Evolutionary conservation across 140 eudicot species (phyloP), one percentile per base, ranked within the genome.

Genomic region (Stevia rebaudiana): DNA sequence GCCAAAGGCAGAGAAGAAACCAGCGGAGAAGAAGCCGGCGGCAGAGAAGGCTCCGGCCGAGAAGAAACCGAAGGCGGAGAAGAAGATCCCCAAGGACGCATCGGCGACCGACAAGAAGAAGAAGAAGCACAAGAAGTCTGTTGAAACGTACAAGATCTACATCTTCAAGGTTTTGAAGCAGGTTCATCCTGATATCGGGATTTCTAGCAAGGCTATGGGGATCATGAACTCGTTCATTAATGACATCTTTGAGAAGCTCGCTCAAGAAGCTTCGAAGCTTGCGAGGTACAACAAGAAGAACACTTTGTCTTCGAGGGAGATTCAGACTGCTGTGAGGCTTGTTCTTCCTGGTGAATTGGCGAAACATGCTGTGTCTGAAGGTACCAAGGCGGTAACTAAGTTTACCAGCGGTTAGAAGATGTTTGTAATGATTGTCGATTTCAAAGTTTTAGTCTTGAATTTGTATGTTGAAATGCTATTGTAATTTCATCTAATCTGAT

Each of bases 311-410:
- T 80, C 86, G 0, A 36, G 91, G 63, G 91, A 84, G 67, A 84
- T 84, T 42, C 91, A 84, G 77, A 84, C 91, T 6, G 91, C 91
- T 0, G 91, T 84, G 16, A 72, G 91, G 13, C 73, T 84, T 0
- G 91, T 84, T 1, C 75, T 84, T 4, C 91, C 87, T 6, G 91
- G 90, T 15, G 90, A 84, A 37, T 61, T 84, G 75, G 90, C 90
- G 2, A 84, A 84, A 74, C 90, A 84, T 11, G 90, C 90, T 1
- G 90, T 84, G 2, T 80, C 86, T 7, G 90, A 83, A 48, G 90
- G 90, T 0, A 83, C 90, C 1, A 83, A 83, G 72, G 86, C 90
- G 2, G 90, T 84, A 0, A 84, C 90, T 2, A 84, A 84, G 47
- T 84, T 84, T 16, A 84, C 91, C 0, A 81, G 87, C 68, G 61